phyloP scores from a whole-genome alignment of 176 grass and related monocot genomes.

The Bonia amplexicaulis region DNA sequence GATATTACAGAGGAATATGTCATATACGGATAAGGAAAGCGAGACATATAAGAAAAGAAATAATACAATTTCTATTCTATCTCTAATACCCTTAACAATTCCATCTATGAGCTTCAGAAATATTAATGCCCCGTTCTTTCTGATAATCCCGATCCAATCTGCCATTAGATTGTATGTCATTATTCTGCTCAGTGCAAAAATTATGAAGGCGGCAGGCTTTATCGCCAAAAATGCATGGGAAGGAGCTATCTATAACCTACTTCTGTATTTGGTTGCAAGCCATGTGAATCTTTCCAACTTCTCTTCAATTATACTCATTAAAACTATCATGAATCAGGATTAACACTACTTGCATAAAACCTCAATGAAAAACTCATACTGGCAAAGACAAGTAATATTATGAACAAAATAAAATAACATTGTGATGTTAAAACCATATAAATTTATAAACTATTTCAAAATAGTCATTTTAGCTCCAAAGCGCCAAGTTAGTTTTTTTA shows the following conservation, averaged over 20 bases:
- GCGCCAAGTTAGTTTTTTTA: neutral
- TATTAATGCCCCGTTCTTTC: constrained; percentile 6
- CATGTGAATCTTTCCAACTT: constrained; percentile 16
- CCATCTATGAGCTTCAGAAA: constrained; percentile 23
- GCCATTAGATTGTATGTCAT: constrained; percentile 23
- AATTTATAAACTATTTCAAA: neutral
- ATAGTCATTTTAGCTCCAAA: neutral
- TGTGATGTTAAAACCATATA: neutral
- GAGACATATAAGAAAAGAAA: too few relatives aligned
- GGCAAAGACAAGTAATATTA: neutral
- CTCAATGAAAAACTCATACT: neutral
- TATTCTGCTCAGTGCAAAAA: constrained; percentile 25
- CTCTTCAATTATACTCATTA: neutral
- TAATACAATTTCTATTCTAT: too few relatives aligned
- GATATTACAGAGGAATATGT: too few relatives aligned
- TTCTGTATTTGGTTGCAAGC: constrained; percentile 40
- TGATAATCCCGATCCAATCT: constrained; percentile 39
- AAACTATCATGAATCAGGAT: neutral
- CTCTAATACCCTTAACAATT: too few relatives aligned
- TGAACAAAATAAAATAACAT: neutral
- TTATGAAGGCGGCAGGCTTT: constrained; percentile 27
- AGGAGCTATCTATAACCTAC: constrained; percentile 34
- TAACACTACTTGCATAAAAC: neutral
- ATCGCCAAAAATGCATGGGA: constrained; percentile 37
- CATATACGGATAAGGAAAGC: too few relatives aligned